Percentiles rank a stretch among this genome's conserved stretches.
These are phyloP conservation scores for Melaleuca quinquenervia DNA, from an alignment of 345 rosid species.

Conservation along the genomic window DNA sequence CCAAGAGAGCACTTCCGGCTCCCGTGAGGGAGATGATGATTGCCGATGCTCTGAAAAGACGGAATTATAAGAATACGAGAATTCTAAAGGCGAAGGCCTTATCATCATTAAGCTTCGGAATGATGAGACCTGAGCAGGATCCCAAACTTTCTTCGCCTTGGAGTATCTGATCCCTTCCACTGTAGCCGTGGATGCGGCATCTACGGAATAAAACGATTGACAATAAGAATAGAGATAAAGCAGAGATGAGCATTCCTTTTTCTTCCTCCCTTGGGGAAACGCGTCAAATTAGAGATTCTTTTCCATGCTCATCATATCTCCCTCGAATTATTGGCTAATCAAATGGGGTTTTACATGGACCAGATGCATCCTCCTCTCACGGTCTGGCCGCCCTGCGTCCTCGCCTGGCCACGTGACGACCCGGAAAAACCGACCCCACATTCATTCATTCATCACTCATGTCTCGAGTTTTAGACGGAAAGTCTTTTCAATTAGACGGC, in stretches of 20 bases:
- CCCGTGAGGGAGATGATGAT: background rate
- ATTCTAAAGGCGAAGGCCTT: background rate
- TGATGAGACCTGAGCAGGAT: too few relatives aligned
- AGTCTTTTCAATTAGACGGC: background rate
- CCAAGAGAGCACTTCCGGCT: background rate
- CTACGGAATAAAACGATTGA: background rate
- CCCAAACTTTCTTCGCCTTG: background rate
- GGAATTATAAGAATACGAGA: background rate
- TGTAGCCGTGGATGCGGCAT: background rate
- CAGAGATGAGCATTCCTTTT: too few relatives aligned
- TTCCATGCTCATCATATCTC: background rate
- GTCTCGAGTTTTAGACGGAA: background rate
- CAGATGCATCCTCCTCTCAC: background rate
- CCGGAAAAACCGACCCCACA: background rate
- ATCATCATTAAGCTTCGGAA: background rate
- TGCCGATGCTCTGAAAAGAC: background rate
- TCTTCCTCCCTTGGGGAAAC: too few relatives aligned
- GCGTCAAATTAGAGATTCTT: background rate
- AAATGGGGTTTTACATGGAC: background rate
- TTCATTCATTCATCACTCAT: background rate
- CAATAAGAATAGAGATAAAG: background rate
- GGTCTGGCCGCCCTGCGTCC: too few relatives aligned
- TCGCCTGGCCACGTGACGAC: background rate
- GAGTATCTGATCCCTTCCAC: background rate
- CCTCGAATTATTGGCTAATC: background rate